Evolutionary conservation across 257 asterid species (phyloP), one percentile per base, ranked within the genome.

Genomic region (Linderniella brevidens): DNA sequence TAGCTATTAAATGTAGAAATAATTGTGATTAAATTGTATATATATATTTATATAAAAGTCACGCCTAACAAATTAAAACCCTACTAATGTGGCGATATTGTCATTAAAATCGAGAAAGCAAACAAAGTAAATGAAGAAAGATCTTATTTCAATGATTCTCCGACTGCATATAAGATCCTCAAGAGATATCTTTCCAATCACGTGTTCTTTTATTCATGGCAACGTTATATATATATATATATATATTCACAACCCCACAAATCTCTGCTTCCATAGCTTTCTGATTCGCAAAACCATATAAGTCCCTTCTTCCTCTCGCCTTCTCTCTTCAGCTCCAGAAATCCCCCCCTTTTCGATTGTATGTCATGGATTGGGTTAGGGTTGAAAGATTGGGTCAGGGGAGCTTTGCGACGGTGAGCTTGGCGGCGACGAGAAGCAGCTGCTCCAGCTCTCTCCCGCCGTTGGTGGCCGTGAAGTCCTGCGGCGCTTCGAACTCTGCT

Each of bases 361-460:
- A 6, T 6, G 4, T 6, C 32, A 88, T 88, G 95, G 90, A 84
- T 53, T 80, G 98, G 98, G 48, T 67, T 64, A 82, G 94, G 19
- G 92, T 90, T 35, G 69, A 70, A 8, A 60, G 19, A 19, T 49
- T 88, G 38, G 98, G 98, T 0, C 82, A 64, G 41, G 95, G 98
- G 17, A 80, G 85, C 58, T 87, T 78, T 17, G 95, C 76, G n/a
- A 71, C 65, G 46, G 95, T 87, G 16, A 72, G 55, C 65, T 56
- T 84, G 17, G 98, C 94, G 8, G 35, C 57, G 42, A 61, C 67
- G 25, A 72, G 56, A 46, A 52, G 41, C 9, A 50, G 38, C 9
- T 63, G 53, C 39, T 45, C 49, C 40, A 3, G 58, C 7, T 45
- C 1, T 5, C 32, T 46, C 20, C 63, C 69, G 38, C 79, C 72